phyloP scores from a whole-genome alignment of 2,329 filamentous ascomycete species.

The Stagonosporopsis vannaccii region DNA sequence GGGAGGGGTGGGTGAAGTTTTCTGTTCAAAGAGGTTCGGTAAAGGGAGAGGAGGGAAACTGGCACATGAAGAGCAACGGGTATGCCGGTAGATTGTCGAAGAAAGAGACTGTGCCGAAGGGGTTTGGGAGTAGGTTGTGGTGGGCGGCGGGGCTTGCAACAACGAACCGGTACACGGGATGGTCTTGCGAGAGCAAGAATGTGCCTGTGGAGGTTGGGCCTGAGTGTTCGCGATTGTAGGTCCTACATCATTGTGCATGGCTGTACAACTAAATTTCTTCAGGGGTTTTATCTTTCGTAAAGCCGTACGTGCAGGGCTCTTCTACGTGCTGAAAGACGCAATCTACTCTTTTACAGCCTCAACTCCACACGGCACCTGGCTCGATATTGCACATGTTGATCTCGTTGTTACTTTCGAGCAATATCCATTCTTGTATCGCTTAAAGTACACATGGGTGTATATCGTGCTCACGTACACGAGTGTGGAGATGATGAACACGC shows the following conservation, averaged over 20 bases:
- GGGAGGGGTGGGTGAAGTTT: conserved; percentile 33
- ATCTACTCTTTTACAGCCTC: conserved; percentile 27
- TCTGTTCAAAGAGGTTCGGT: background rate
- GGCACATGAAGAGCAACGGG: background rate
- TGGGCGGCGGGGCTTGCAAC: conserved; percentile 27
- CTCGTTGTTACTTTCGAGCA: background rate
- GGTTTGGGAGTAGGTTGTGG: conserved; percentile 28
- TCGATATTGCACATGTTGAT: conserved; percentile 22
- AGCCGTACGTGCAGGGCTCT: conserved; percentile 15
- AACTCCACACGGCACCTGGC: conserved; percentile 32
- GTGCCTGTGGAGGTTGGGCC: conserved; percentile 27
- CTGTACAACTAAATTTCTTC: background rate
- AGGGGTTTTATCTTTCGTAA: conserved; percentile 36
- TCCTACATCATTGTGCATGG: background rate
- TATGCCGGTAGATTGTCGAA: background rate
- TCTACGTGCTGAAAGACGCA: conserved; percentile 24
- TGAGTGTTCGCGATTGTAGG: conserved; percentile 32
- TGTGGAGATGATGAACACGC: conserved; percentile 20
- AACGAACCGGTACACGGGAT: conserved; percentile 34
- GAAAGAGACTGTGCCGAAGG: background rate
- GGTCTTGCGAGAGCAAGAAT: conserved; percentile 40
- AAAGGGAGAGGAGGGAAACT: background rate
- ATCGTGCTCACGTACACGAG: conserved; percentile 28
- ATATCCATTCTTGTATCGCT: conserved; percentile 19
- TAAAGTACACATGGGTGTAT: conserved; percentile 28